These are phyloP conservation scores for Pseudopyrenochaeta lycopersici DNA, from an alignment of 2,329 filamentous ascomycete species.

Conservation along the genomic window DNA sequence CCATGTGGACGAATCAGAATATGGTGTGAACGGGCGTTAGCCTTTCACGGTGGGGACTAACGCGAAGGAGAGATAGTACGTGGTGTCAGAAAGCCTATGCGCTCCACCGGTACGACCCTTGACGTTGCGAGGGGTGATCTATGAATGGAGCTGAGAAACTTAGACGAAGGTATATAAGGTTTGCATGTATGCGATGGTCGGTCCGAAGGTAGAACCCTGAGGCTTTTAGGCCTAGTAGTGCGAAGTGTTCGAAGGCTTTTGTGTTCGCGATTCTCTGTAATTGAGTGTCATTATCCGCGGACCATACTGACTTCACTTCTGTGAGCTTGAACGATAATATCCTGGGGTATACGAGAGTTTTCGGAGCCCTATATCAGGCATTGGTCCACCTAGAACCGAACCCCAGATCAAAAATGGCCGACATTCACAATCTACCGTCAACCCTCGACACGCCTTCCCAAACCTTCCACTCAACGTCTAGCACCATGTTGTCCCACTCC, in stretches of 20 bases:
- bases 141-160: not conserved
- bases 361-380: not conserved
- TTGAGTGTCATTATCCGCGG: too few relatives aligned
- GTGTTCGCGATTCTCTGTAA: too few relatives aligned
- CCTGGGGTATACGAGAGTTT: not conserved
- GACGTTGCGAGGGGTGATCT: not conserved
- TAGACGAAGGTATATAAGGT: not conserved
- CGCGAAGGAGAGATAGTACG: not conserved
- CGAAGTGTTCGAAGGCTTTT: too few relatives aligned
- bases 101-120: not conserved
- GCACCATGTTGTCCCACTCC: conserved; percentile 10
- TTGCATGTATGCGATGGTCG: not conserved
- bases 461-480: not conserved
- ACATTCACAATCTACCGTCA: not conserved
- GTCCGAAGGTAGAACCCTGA: too few relatives aligned
- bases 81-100: not conserved
- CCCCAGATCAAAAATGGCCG: not conserved
- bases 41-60: not conserved
- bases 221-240: too few relatives aligned
- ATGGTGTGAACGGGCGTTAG: not conserved
- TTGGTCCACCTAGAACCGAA: not conserved
- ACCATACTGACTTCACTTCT: too few relatives aligned
- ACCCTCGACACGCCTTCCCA: not conserved
- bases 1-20: conserved; percentile 12
- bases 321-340: too few relatives aligned